Base-by-base conservation (phyloP, 148 eudicot genomes). In the Chenopodium suecicum region DNA sequence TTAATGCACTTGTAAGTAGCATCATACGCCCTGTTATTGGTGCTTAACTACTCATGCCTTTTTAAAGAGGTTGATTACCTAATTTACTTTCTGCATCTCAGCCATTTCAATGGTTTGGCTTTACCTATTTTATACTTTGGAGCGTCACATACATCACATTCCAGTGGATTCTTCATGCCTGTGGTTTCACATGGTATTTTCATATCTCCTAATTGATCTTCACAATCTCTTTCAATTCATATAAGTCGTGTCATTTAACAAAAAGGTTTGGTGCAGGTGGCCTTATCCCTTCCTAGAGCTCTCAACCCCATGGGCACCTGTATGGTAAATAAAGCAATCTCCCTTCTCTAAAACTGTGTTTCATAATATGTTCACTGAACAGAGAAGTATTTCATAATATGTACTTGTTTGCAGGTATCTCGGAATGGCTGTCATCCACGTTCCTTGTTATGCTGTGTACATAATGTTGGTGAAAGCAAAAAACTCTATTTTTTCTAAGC, bases 211-310 rank as follows among this genome's bases (percentile, higher is more conserved):
- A 29, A 34, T 20, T 37, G 16, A 54, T 54, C 58, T 11, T 12
- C 60, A 54, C 12, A 4, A 54, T 37, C 32, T 46, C 20, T 7
- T 12, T 68, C 6, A 11, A 23, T 44, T 48, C 41, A 72, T 9
- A 1, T n/a, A 29, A 54, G 46, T 62, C 20, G 16, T 2, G 22
- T 27, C 31, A 19, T 14, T 48, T 12, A 31, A 63, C 83, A 46
- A 37, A 13, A 20, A 25, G 10, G 11, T 22, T 73, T 54, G 37
- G 85, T 81, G 85, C 84, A 94, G 98, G 98, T 95, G 98, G 98
- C 98, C 98, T 46, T 95, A 95, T 83, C 98, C 98, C 32, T 95
- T 95, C 86, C 89, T 95, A 9, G 98, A 95, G 74, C 92, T 95
- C 74, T 70, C 92, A 56, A 93, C 91, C 63, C 94, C 97, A 32